Percentiles rank a stretch among this genome's conserved stretches.
Evolutionary conservation across 495 filamentous ascomycete species (phyloP).

Genomic region (Aspergillus haitiensis): DNA sequence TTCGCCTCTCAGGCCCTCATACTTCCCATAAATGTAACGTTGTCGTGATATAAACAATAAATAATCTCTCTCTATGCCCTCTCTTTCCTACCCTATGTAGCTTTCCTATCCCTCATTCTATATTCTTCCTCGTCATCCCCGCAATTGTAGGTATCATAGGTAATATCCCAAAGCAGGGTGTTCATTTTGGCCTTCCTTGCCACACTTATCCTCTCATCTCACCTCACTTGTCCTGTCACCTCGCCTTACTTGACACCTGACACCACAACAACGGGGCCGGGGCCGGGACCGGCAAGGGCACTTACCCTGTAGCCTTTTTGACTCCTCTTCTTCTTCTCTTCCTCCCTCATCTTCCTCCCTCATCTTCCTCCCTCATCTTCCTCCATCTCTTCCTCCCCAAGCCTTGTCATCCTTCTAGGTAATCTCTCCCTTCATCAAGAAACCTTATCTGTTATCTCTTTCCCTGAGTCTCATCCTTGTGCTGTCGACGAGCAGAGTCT

Average conservation of each 20-base stretch:
- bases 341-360: slow-evolving; percentile 10
- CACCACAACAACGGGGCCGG: neutral
- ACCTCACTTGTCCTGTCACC: slow-evolving; percentile 22
- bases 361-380: slow-evolving; percentile 9
- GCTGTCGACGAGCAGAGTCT: neutral
- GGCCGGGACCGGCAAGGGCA: no score
- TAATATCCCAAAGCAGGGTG: neutral
- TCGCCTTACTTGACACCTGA: slow-evolving; percentile 20
- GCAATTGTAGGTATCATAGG: no score
- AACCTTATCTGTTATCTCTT: neutral
- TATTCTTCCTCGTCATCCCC: no score
- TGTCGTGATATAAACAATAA: no score
- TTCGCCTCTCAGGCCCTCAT: no score
- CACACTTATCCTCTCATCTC: slow-evolving; percentile 18
- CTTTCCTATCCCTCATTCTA: no score
- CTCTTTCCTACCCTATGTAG: no score
- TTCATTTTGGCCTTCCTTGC: neutral
- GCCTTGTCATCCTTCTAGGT: neutral
- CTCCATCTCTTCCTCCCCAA: slow-evolving; percentile 8
- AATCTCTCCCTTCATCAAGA: neutral
- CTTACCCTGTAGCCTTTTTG: neutral
- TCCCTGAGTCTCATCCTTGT: neutral
- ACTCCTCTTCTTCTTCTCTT: slow-evolving; percentile 4
- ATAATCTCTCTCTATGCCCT: no score
- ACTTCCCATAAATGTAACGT: no score